These are phyloP conservation scores for Seiridium unicorne DNA, from an alignment of 2,329 filamentous ascomycete genomes.

Conservation along the genomic window DNA sequence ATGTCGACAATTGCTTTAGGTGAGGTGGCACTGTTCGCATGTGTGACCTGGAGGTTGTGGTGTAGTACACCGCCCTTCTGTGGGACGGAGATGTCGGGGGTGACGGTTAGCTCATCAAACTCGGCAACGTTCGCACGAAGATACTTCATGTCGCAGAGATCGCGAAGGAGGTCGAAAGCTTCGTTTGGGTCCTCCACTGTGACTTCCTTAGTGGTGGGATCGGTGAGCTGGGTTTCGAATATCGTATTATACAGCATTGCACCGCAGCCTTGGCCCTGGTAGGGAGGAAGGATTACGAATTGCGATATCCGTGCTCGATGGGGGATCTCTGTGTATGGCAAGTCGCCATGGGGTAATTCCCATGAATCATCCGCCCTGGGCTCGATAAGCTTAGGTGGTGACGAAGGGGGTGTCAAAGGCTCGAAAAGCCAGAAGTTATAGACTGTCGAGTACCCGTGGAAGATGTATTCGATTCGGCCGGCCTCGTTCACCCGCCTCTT, in stretches of 20 bases:
- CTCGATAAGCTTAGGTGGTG: conserved; percentile 24
- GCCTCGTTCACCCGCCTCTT: conserved; percentile 54
- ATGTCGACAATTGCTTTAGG: conserved; percentile 56
- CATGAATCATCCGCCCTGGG: conserved; percentile 29
- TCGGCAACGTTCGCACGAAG: conserved; percentile 56
- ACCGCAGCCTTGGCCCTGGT: conserved; percentile 79
- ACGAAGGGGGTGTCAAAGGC: conserved; percentile 41
- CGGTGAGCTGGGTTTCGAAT: conserved; percentile 65
- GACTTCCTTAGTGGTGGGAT: conserved; percentile 73
- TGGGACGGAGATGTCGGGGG: conserved; percentile 49
- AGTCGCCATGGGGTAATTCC: conserved; percentile 42
- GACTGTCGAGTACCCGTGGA: conserved; percentile 86
- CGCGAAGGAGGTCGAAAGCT: conserved; percentile 76
- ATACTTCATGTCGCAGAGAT: conserved; percentile 68
- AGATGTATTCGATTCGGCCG: conserved; percentile 64
- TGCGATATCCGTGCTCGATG: conserved; percentile 86
- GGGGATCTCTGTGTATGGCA: conserved; percentile 59
- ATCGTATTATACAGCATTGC: conserved; percentile 78
- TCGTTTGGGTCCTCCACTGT: conserved; percentile 94
- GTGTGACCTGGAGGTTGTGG: conserved; percentile 25
- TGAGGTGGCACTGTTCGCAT: conserved; percentile 12
- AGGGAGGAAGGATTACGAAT: conserved; percentile 86
- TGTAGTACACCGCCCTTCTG: conserved; percentile 37
- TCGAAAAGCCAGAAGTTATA: conserved; percentile 78
- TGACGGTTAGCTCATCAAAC: conserved; percentile 56